Percentiles rank a stretch among this genome's conserved stretches.
Conservation (phyloP, 257 asterid species). For the Leptodermis oblonga region DNA sequence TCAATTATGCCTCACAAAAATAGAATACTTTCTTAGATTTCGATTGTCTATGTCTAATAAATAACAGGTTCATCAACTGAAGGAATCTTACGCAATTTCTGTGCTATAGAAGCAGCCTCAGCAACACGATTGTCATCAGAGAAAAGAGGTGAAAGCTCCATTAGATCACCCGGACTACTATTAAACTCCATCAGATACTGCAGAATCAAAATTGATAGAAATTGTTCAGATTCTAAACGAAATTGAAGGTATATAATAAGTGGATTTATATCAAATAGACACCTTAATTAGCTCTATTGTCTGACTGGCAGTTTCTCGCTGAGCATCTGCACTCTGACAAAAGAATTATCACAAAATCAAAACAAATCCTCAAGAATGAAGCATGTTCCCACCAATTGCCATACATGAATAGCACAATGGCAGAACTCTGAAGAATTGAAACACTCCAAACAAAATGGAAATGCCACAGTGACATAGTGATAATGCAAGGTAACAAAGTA, state of each 20-base stretch:
- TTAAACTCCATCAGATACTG: constrained; percentile 99
- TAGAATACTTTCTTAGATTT: not conserved
- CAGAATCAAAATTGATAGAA: constrained; percentile 26
- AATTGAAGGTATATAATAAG: constrained; percentile 1
- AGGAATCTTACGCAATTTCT: constrained; percentile 80
- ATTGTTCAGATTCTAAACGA: constrained; percentile 14
- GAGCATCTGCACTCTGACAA: constrained; percentile 96
- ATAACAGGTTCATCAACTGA: constrained; percentile 11
- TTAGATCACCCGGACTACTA: constrained; percentile 93
- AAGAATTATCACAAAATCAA: constrained; percentile 10
- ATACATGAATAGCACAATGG: not conserved
- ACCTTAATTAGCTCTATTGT: constrained; percentile 98
- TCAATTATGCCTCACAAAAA: not conserved
- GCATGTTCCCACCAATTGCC: not conserved
- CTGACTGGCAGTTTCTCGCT: constrained; percentile 96
- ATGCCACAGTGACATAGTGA: not conserved
- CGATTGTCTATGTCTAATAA: not conserved
- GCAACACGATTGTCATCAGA: constrained; percentile 99
- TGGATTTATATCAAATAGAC: not conserved
- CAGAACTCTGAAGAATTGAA: not conserved
- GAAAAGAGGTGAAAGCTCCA: constrained; percentile 97
- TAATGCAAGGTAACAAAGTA: constrained; percentile 8
- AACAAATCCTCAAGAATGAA: not conserved
- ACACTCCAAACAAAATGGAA: not conserved
- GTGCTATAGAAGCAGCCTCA: constrained; percentile 98